A percentile compares a stretch with the other conserved stretches of the same genome.
These are phyloP conservation scores for Scytalidium lignicola DNA, from an alignment of 2,329 filamentous ascomycete genomes.

Conservation along the genomic window DNA sequence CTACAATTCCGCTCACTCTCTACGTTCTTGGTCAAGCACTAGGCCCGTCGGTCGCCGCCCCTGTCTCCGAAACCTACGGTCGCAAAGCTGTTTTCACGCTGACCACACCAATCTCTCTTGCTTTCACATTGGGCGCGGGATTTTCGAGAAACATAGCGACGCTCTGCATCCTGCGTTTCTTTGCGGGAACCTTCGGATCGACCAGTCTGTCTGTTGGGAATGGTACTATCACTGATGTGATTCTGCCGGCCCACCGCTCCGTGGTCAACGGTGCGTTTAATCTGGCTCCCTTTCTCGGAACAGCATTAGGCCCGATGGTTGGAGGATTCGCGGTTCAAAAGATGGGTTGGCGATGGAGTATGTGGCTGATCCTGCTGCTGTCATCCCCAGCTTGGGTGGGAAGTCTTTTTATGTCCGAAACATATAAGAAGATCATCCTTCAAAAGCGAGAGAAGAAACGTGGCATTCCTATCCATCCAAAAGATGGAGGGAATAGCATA, in stretches of 20 bases:
- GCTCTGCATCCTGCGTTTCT: constrained; percentile 50
- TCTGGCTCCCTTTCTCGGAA: constrained; percentile 12
- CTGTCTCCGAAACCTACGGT: constrained; percentile 53
- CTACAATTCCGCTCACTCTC: constrained; percentile 51
- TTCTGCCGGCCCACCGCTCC: constrained; percentile 5
- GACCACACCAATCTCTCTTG: constrained; percentile 39
- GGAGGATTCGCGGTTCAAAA: constrained; percentile 19
- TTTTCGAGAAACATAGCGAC: constrained; percentile 44
- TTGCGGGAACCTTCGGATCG: constrained; percentile 42
- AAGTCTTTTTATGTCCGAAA: too few species aligned
- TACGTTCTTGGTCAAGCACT: constrained; percentile 56
- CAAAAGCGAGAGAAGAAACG: too few species aligned
- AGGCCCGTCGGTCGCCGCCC: constrained; percentile 54
- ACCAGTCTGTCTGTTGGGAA: constrained; percentile 9
- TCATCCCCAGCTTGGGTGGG: too few species aligned
- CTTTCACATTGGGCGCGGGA: constrained; percentile 53
- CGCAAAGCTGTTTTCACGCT: constrained; percentile 46
- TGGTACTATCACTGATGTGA: constrained; percentile 14
- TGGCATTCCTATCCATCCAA: too few species aligned
- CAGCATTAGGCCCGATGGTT: constrained; percentile 17
- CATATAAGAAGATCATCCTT: too few species aligned
- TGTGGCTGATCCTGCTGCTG: constrained; percentile 5
- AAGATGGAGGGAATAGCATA: too few species aligned
- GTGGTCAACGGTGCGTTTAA: constrained; percentile 8
- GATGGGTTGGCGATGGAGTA: constrained; percentile 19